A percentile compares a stretch with the other conserved stretches of the same genome.
Evolutionary conservation across 768 basidiomycete species (phyloP).

Genomic region (Royoungia palumana): DNA sequence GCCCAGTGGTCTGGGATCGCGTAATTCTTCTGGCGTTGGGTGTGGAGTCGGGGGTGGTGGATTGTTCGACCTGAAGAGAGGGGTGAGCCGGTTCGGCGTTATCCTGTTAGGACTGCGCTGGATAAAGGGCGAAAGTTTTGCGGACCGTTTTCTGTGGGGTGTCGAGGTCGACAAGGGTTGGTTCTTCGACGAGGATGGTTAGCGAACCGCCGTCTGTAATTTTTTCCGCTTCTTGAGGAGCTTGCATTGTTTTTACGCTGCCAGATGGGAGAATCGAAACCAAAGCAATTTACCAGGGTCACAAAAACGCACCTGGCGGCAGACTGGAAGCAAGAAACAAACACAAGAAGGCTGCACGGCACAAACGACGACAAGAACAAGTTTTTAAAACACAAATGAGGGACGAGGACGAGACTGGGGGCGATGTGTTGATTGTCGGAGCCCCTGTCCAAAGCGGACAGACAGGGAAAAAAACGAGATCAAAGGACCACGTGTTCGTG

Average conservation of each 20-base stretch:
- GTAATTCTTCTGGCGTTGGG: constrained; percentile 27
- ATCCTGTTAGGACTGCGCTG: constrained; percentile 24
- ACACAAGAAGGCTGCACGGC: constrained; percentile 1
- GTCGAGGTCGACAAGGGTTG: constrained; percentile 25
- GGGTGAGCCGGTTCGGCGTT: constrained; percentile 25
- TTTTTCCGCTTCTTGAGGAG: constrained; percentile 23
- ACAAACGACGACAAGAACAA: constrained; percentile 7
- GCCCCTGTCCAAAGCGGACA: constrained; percentile 35
- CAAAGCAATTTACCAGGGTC: not conserved
- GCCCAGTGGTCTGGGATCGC: constrained; percentile 34
- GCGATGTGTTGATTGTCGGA: constrained; percentile 35
- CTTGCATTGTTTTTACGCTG: constrained; percentile 33
- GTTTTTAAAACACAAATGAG: constrained; percentile 16
- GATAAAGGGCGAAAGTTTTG: constrained; percentile 28
- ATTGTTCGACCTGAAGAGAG: constrained; percentile 23
- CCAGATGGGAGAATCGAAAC: constrained; percentile 30
- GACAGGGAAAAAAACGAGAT: constrained; percentile 37
- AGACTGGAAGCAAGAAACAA: not conserved
- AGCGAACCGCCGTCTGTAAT: constrained; percentile 6
- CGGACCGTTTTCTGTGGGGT: constrained; percentile 30
- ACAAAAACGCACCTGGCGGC: constrained; percentile 13
- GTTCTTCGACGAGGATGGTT: constrained; percentile 15
- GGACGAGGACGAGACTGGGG: constrained; percentile 14
- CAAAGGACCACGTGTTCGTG: constrained; percentile 29
- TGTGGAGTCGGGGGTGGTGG: constrained; percentile 25